Base-by-base conservation (phyloP, 768 basidiomycete genomes). In the Auriscalpium microsporum region DNA sequence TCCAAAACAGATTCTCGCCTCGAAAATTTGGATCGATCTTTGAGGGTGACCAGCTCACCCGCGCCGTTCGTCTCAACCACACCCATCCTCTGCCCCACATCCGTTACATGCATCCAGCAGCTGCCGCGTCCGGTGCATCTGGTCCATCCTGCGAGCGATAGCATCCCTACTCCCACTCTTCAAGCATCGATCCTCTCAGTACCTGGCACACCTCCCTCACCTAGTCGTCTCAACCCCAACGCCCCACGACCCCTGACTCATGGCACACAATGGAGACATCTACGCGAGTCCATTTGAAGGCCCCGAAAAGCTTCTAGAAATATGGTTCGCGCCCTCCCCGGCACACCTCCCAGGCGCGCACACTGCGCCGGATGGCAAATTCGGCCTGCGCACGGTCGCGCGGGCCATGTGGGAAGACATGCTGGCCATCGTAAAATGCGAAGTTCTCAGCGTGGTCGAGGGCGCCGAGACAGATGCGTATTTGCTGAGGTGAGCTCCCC, bases 341-440 rank as follows among this genome's bases (percentile, higher is more conserved):
- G 76, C 79, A 9, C 71, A 78, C 28, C 74, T 90, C 9, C 80
- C 83, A 36, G 74, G 72, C 59, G 71, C 75, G 44, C 68, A 67
- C 14, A 59, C 61, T 45, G 61, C 69, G 48, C 60, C 49, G 46
- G 70, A 73, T 59, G 76, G 71, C 66, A 82, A 77, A 68, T 71
- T 71, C 19, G 96, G 96, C 38, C 78, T 99, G 46, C 77, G 94
- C 56, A 79, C 75, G 62, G 84, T 99, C 36, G 76, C 82, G 62
- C 76, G 84, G 56, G 70, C 76, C 34, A 75, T 88, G 35, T 99
- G 96, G 96, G 94, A 96, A 72, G 89, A 91, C 56, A 96, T 99
- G 93, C 83, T 99, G 57, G 86, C 85, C 71, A 90, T 95, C 60
- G 96, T 99, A 68, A 85, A 89, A 68, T 99, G 96, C 78, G 91